These are phyloP conservation scores for Cladophialophora immunda DNA, from an alignment of 2,329 filamentous ascomycete genomes.

Conservation along the genomic window DNA sequence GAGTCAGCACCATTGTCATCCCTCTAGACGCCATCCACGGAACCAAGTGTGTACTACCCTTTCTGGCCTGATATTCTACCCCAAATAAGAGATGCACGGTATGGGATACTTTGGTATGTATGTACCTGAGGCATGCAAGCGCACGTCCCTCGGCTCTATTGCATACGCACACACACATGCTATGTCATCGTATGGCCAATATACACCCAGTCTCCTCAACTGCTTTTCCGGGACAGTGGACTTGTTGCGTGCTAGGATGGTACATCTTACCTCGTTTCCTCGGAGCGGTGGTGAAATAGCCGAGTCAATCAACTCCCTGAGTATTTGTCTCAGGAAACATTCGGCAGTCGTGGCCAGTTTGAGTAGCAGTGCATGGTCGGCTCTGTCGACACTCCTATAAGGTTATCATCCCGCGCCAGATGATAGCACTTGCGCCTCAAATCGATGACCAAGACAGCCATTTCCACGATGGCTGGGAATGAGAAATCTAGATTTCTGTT, in stretches of 20 bases:
- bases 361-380: background rate
- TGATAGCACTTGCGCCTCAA: background rate
- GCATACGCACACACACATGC: background rate
- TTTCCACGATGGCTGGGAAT: background rate
- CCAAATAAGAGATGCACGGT: background rate
- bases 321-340: background rate
- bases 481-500: constrained; percentile 1
- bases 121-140: too few relatives aligned
- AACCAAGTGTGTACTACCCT: too few relatives aligned
- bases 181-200: background rate
- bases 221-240: background rate
- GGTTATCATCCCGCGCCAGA: background rate
- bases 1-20: background rate
- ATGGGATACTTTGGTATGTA: background rate
- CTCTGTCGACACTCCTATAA: background rate
- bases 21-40: too few relatives aligned
- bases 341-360: background rate
- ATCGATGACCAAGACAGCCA: background rate
- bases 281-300: background rate
- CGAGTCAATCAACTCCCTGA: background rate
- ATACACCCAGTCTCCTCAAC: background rate
- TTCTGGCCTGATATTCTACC: background rate
- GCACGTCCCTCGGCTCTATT: background rate
- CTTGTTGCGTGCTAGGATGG: background rate
- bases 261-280: background rate